These are phyloP conservation scores for Thalassiosira livingstoniorum DNA, from an alignment of 352 stramenopile species.

Conservation along the genomic window DNA sequence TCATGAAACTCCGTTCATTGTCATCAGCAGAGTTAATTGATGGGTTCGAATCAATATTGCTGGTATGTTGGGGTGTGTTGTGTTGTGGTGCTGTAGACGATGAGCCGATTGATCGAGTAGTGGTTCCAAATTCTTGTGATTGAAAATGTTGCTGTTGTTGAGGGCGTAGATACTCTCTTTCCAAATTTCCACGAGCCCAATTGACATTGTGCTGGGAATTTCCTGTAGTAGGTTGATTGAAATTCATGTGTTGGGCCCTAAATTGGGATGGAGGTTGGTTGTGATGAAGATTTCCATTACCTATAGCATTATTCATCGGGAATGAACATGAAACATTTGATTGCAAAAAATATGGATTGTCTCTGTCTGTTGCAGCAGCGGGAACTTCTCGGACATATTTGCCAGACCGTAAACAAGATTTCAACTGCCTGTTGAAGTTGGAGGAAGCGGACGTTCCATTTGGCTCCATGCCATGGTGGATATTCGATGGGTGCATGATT, in stretches of 20 bases:
- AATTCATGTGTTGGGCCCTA: not conserved
- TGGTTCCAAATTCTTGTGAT: not conserved
- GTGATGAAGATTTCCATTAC: not conserved
- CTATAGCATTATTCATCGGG: not conserved
- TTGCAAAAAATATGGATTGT: not conserved
- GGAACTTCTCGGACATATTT: not conserved
- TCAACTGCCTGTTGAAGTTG: no score
- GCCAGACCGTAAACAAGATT: not conserved
- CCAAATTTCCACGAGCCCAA: no score
- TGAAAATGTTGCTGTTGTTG: not conserved
- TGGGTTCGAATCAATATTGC: not conserved
- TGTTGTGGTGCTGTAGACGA: not conserved
- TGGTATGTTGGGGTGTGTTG: not conserved
- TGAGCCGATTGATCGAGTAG: not conserved
- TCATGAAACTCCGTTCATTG: conserved; percentile 51
- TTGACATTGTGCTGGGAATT: not conserved
- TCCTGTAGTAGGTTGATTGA: not conserved
- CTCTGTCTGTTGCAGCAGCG: not conserved
- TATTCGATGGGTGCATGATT: no score
- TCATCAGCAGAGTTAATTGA: not conserved
- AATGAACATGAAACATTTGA: not conserved
- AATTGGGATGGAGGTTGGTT: not conserved
- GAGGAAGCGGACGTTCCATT: no score
- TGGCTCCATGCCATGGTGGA: no score
- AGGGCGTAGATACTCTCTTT: no score